These are phyloP conservation scores for Cyclotella atomus DNA, from an alignment of 108 stramenopile genomes.

Conservation along the genomic window DNA sequence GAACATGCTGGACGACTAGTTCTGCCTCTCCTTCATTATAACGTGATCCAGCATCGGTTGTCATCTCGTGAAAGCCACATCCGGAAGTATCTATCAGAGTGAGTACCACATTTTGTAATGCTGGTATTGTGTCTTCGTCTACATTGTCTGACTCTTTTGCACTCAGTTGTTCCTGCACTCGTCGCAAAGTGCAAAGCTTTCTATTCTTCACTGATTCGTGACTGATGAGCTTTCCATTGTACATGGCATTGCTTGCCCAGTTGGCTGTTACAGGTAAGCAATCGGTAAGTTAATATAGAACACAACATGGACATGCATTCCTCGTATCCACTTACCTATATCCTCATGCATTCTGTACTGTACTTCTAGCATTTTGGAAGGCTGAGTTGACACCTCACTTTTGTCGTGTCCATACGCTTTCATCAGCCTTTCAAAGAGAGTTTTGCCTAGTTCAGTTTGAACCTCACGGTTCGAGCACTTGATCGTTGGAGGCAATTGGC, in stretches of 20 bases:
- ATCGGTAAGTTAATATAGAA: no score
- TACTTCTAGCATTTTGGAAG: conserved; percentile 84
- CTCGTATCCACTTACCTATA: no score
- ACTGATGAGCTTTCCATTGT: conserved; percentile 69
- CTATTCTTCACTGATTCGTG: conserved; percentile 64
- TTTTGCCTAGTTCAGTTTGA: conserved; percentile 73
- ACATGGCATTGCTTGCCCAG: conserved; percentile 95
- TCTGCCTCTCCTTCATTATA: conserved; percentile 86
- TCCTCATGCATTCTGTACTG: conserved; percentile 97
- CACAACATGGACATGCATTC: no score
- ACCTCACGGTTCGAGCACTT: conserved; percentile 56
- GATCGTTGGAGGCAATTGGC: conserved; percentile 97
- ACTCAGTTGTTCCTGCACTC: conserved; percentile 19
- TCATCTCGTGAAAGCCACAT: conserved; percentile 86
- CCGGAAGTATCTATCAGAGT: conserved; percentile 95
- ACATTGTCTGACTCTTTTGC: conserved; percentile 8
- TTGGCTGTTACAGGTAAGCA: no score
- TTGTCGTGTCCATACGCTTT: conserved; percentile 50
- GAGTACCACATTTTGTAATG: conserved; percentile 54
- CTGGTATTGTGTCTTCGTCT: conserved; percentile 20
- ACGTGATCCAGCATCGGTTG: conserved; percentile 75
- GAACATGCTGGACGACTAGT: conserved; percentile 79
- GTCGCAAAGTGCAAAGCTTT: conserved; percentile 56
- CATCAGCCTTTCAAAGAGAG: conserved; percentile 97
- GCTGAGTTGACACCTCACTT: conserved; percentile 19